A percentile compares a stretch with the other conserved stretches of the same genome.
phyloP scores from a whole-genome alignment of 2,329 filamentous ascomycete species.

The Thyridium curvatum region DNA sequence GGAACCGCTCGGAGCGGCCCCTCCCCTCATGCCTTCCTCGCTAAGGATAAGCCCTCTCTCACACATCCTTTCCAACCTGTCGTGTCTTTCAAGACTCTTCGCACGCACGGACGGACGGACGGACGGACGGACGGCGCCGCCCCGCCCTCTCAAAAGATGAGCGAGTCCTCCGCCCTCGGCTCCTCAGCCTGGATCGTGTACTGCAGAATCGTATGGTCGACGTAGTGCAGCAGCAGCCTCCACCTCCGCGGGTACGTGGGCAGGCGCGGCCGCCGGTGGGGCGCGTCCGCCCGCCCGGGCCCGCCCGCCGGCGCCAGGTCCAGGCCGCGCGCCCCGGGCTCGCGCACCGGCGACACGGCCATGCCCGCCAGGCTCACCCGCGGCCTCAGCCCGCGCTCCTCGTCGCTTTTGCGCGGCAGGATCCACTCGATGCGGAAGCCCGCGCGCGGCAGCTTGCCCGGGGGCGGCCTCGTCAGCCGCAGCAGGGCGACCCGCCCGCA shows the following conservation, averaged over 20 bases:
- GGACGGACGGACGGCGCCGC: no score
- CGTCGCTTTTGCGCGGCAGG: slow-evolving; percentile 40
- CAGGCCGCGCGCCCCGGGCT: slow-evolving; percentile 20
- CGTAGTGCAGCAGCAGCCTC: slow-evolving; percentile 65
- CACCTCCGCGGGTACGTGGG: slow-evolving; percentile 39
- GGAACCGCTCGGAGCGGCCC: no score
- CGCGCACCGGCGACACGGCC: slow-evolving; percentile 59
- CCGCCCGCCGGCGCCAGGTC: slow-evolving; percentile 10
- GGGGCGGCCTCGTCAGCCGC: slow-evolving; percentile 43
- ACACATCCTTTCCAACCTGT: no score
- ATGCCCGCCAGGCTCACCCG: slow-evolving; percentile 57
- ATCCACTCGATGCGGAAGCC: slow-evolving; percentile 49
- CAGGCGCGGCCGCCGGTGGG: slow-evolving; percentile 4
- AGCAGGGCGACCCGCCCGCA: slow-evolving; percentile 59
- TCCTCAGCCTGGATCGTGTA: slow-evolving; percentile 49
- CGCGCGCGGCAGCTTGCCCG: slow-evolving; percentile 20
- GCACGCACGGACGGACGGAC: no score
- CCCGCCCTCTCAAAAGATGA: slow-evolving; percentile 13
- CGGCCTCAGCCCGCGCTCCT: slow-evolving; percentile 34
- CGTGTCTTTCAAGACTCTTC: no score
- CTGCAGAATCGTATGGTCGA: slow-evolving; percentile 61
- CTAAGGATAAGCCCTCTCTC: no score
- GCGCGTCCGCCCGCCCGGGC: slow-evolving; percentile 13
- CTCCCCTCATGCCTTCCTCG: no score
- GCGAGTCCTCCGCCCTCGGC: slow-evolving; percentile 10